Evolutionary conservation across 2,329 filamentous ascomycete species (phyloP).

Genomic region (Chrysoporthe puriensis): DNA sequence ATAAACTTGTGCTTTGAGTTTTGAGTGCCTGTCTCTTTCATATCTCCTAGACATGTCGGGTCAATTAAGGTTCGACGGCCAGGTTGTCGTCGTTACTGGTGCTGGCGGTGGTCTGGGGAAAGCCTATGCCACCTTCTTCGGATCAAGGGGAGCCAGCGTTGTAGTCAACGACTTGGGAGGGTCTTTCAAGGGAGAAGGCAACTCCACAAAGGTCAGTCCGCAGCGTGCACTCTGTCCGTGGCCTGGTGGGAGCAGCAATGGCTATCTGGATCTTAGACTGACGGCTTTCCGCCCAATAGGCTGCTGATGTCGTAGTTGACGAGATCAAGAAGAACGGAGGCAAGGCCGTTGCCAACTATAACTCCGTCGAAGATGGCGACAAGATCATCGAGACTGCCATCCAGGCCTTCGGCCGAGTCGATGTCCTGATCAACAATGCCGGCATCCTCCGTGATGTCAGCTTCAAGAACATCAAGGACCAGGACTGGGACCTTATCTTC

Average conservation of each 20-base stretch:
- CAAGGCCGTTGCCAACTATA: slow-evolving; percentile 97
- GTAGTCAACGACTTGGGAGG: slow-evolving; percentile 96
- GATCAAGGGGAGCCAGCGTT: slow-evolving; percentile 71
- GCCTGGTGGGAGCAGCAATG: neutral
- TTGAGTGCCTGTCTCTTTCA: too few species aligned
- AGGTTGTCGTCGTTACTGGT: slow-evolving; percentile 87
- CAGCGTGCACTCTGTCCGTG: neutral
- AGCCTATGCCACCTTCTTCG: slow-evolving; percentile 88
- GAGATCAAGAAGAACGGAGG: slow-evolving; percentile 87
- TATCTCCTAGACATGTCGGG: slow-evolving; percentile 52
- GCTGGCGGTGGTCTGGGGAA: slow-evolving; percentile 82
- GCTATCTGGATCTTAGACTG: neutral
- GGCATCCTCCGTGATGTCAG: slow-evolving; percentile 92
- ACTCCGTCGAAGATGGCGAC: slow-evolving; percentile 90
- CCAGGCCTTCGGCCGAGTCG: slow-evolving; percentile 80
- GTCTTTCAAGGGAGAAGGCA: slow-evolving; percentile 91
- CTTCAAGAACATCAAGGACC: slow-evolving; percentile 98
- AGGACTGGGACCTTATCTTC: slow-evolving; percentile 95
- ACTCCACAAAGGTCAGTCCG: slow-evolving; percentile 74
- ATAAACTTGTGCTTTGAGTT: slow-evolving; percentile 2
- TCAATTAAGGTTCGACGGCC: slow-evolving; percentile 80
- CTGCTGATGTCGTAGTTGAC: slow-evolving; percentile 80
- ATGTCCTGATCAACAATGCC: slow-evolving; percentile 96
- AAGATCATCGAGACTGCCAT: slow-evolving; percentile 91
- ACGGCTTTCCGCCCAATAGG: slow-evolving; percentile 49